phyloP scores from a whole-genome alignment of 116 monocot species.

The Zostera marina region DNA sequence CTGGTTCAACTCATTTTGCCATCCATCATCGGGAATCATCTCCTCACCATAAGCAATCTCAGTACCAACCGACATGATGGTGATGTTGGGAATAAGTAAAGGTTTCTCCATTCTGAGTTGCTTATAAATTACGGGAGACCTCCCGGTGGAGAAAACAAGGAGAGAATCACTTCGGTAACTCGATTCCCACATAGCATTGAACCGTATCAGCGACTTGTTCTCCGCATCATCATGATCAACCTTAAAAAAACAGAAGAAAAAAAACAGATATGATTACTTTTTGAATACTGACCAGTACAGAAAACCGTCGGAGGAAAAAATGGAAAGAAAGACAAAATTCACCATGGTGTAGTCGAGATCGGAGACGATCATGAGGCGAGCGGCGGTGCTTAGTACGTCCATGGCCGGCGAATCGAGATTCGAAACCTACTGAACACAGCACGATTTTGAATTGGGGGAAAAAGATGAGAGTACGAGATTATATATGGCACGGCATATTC shows the following conservation, averaged over 20 bases:
- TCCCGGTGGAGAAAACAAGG: conserved; percentile 79
- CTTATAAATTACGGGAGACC: conserved; percentile 37
- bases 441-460: no score
- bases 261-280: background rate
- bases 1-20: conserved; percentile 45
- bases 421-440: no score
- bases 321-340: background rate
- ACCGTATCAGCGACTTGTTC: conserved; percentile 62
- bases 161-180: conserved; percentile 58
- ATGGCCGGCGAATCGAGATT: conserved; percentile 10
- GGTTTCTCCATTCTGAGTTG: conserved; percentile 61
- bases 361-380: conserved; percentile 81
- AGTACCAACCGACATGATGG: conserved; percentile 82
- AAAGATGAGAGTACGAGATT: no score
- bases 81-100: conserved; percentile 65
- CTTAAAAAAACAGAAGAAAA: conserved; percentile 9
- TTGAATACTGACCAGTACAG: background rate
- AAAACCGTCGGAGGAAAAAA: background rate
- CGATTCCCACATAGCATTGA: conserved; percentile 84
- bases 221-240: conserved; percentile 78
- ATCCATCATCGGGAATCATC: conserved; percentile 61
- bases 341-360: conserved; percentile 98
- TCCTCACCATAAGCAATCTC: conserved; percentile 70
- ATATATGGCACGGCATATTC: no score
- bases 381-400: conserved; percentile 39